These are phyloP conservation scores for Articulospora tetracladia DNA, from an alignment of 495 filamentous ascomycete genomes.

Conservation along the genomic window DNA sequence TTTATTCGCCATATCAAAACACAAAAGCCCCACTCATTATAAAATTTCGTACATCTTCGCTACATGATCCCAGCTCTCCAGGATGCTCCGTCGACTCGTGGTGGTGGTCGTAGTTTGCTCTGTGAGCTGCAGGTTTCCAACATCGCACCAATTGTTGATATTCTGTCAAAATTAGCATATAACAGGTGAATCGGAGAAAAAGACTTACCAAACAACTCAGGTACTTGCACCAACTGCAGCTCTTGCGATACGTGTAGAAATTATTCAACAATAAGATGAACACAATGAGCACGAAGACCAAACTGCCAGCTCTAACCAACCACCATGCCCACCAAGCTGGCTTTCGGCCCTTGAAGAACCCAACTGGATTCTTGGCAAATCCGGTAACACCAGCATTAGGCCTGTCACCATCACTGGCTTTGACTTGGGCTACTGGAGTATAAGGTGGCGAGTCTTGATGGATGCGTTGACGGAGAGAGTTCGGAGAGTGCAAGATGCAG, in stretches of 20 bases:
- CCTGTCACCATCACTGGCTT: constrained; percentile 28
- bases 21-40: neutral
- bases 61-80: neutral
- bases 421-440: constrained; percentile 50
- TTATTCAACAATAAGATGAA: constrained; percentile 84
- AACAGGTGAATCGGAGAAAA: neutral
- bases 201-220: constrained; percentile 83
- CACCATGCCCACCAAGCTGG: constrained; percentile 98
- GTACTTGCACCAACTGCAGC: constrained; percentile 90
- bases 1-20: neutral
- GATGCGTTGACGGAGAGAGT: constrained; percentile 70
- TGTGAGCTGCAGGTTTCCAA: constrained; percentile 46
- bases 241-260: constrained; percentile 77
- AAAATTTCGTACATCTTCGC: constrained; percentile 6
- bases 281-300: constrained; percentile 71
- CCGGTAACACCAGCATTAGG: constrained; percentile 42
- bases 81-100: neutral
- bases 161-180: constrained; percentile 46
- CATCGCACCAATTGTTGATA: constrained; percentile 75
- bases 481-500: constrained; percentile 82
- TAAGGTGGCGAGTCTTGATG: constrained; percentile 64
- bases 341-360: constrained; percentile 89
- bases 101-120: constrained; percentile 7
- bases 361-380: constrained; percentile 65
- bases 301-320: constrained; percentile 75